Evolutionary conservation across 495 filamentous ascomycete species (phyloP).

Genomic region (Paragyromitra xinjiangensis): DNA sequence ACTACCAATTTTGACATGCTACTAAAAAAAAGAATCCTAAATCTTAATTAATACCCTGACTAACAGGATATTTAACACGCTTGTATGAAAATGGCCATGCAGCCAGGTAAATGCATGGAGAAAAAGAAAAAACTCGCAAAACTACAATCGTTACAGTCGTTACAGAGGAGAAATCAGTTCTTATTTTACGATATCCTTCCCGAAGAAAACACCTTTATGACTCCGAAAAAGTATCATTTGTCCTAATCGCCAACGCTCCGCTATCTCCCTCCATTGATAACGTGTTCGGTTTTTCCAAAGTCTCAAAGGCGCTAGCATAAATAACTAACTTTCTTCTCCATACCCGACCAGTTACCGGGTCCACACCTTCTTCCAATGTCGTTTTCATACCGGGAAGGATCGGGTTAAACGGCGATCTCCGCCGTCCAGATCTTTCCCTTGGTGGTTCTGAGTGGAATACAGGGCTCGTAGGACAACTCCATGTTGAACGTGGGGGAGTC

Average conservation of each 20-base stretch:
- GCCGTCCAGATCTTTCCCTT: conserved; percentile 5
- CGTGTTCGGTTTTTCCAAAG: conserved; percentile 7
- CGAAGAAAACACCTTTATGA: not conserved
- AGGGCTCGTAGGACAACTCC: conserved; percentile 36
- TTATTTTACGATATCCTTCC: not conserved
- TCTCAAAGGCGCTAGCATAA: conserved; percentile 29
- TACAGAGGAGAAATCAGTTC: conserved; percentile 2
- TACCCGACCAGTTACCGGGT: conserved; percentile 42
- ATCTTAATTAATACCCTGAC: not conserved
- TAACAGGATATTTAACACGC: not conserved
- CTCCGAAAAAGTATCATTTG: not conserved
- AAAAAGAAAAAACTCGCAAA: conserved; percentile 7
- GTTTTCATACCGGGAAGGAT: conserved; percentile 50
- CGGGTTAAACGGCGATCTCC: conserved; percentile 50
- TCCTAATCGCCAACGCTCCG: not conserved
- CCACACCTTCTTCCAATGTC: conserved; percentile 45
- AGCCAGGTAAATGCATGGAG: conserved; percentile 30
- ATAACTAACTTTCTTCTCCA: conserved; percentile 49
- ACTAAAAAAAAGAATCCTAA: not conserved
- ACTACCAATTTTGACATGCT: not conserved
- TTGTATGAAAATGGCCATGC: not conserved
- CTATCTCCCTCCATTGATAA: not conserved
- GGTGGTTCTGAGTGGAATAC: conserved; percentile 11
- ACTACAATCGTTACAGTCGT: conserved; percentile 25
- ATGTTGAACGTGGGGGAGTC: conserved; percentile 21